phyloP scores from a whole-genome alignment of 441 rosid species.

The Macaranga tanarius region DNA sequence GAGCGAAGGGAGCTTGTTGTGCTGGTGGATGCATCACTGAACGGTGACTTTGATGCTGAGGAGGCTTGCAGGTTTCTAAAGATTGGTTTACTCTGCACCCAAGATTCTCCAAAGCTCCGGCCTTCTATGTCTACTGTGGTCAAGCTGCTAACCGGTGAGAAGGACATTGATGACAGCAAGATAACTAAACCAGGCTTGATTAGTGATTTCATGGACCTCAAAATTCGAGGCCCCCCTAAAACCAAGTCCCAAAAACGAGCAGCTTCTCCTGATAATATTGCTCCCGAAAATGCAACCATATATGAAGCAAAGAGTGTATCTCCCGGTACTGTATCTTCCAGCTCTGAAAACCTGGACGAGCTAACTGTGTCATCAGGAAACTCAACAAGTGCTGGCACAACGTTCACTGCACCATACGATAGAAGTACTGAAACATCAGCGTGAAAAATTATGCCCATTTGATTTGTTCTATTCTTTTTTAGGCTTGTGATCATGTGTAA shows the following conservation, averaged over 20 bases:
- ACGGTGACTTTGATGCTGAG: constrained; percentile 75
- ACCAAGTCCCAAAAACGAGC: constrained; percentile 24
- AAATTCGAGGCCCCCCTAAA: constrained; percentile 50
- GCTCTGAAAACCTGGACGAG: constrained; percentile 45
- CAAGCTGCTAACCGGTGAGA: constrained; percentile 61
- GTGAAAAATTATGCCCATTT: not conserved
- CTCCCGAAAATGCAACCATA: not conserved
- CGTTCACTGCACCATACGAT: constrained; percentile 31
- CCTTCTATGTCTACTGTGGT: constrained; percentile 85
- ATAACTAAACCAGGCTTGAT: constrained; percentile 81
- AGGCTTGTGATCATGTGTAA: constrained; percentile 7
- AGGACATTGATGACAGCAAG: constrained; percentile 34
- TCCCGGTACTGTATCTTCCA: constrained; percentile 39
- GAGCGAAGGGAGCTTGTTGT: constrained; percentile 66
- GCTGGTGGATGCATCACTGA: constrained; percentile 59
- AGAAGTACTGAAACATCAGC: constrained; percentile 25
- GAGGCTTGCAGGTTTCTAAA: constrained; percentile 78
- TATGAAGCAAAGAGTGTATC: constrained; percentile 28
- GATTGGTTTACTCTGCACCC: constrained; percentile 90
- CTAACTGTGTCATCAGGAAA: constrained; percentile 42
- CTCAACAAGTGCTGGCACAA: constrained; percentile 33
- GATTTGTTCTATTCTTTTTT: not conserved
- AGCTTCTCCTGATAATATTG: constrained; percentile 20
- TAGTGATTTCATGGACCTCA: constrained; percentile 88
- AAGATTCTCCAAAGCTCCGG: constrained; percentile 76